A percentile compares a stretch with the other conserved stretches of the same genome.
Conservation (phyloP, 2,329 filamentous ascomycete species). For the Pseudogymnoascus pannorum region DNA sequence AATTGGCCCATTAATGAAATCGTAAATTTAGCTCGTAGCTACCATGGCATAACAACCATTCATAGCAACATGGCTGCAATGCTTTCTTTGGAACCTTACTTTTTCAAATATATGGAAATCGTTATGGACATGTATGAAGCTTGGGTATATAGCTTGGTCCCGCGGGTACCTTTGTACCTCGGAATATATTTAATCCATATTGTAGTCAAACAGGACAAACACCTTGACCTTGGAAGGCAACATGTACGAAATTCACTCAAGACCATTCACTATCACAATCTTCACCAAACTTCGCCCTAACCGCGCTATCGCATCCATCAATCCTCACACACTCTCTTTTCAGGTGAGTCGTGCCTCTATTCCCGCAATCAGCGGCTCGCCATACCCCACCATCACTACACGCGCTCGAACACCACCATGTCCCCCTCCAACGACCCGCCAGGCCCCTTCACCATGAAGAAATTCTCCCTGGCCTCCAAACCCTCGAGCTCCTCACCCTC, state of each 20-base stretch:
- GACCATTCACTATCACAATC: neutral
- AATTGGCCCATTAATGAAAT: neutral
- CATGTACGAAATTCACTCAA: constrained; percentile 2
- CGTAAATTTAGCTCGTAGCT: neutral
- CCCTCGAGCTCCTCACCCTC: neutral
- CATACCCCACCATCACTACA: neutral
- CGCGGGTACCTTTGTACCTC: neutral
- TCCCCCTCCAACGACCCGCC: neutral
- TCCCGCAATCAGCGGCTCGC: neutral
- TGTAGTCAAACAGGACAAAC: neutral
- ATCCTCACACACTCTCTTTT: neutral
- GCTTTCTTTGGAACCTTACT: constrained; percentile 24
- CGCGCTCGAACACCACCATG: neutral
- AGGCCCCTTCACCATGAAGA: neutral
- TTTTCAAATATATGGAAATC: constrained; percentile 4
- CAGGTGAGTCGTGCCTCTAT: neutral
- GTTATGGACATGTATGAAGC: constrained; percentile 8
- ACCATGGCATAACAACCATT: neutral
- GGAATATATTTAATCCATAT: neutral
- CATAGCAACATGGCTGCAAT: constrained; percentile 24
- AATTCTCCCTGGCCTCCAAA: neutral
- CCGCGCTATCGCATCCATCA: neutral
- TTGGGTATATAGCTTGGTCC: neutral
- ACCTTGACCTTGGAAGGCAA: neutral
- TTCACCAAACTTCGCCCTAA: neutral